These are phyloP conservation scores for Exophiala xenobiotica DNA, from an alignment of 2,329 filamentous ascomycete genomes.

Conservation along the genomic window DNA sequence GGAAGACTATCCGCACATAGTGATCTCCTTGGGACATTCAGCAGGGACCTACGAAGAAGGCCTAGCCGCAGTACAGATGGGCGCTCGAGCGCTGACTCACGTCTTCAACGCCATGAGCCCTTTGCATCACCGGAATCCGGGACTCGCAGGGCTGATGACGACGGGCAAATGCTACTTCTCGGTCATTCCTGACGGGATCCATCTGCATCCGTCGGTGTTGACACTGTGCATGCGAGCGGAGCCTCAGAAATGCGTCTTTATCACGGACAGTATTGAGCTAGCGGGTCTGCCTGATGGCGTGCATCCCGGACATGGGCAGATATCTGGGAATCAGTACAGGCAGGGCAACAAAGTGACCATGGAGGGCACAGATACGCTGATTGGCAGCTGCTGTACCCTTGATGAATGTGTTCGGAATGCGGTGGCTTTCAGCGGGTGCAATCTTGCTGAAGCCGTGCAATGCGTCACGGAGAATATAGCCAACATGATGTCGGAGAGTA, in stretches of 20 bases:
- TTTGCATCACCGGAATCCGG: conserved; percentile 52
- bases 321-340: conserved; percentile 52
- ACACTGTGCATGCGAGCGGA: conserved; percentile 50
- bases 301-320: conserved; percentile 54
- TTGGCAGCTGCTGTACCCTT: conserved; percentile 54
- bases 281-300: conserved; percentile 53
- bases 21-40: conserved; percentile 53
- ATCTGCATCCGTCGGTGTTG: conserved; percentile 53
- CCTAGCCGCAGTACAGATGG: conserved; percentile 45
- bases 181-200: conserved; percentile 55
- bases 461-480: conserved; percentile 54
- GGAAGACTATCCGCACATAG: conserved; percentile 39
- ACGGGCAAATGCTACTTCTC: conserved; percentile 48
- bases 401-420: conserved; percentile 52
- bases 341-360: conserved; percentile 51
- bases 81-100: conserved; percentile 55
- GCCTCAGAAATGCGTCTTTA: conserved; percentile 50
- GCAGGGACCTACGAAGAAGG: conserved; percentile 51
- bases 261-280: conserved; percentile 57
- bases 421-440: conserved; percentile 45
- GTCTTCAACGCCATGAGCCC: conserved; percentile 57
- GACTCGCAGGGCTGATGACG: conserved; percentile 48
- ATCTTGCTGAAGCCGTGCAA: conserved; percentile 48
- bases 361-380: conserved; percentile 53
- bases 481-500: conserved; percentile 49